Conservation (phyloP, 345 rosid genomes). For the Eucalyptus marginata region DNA sequence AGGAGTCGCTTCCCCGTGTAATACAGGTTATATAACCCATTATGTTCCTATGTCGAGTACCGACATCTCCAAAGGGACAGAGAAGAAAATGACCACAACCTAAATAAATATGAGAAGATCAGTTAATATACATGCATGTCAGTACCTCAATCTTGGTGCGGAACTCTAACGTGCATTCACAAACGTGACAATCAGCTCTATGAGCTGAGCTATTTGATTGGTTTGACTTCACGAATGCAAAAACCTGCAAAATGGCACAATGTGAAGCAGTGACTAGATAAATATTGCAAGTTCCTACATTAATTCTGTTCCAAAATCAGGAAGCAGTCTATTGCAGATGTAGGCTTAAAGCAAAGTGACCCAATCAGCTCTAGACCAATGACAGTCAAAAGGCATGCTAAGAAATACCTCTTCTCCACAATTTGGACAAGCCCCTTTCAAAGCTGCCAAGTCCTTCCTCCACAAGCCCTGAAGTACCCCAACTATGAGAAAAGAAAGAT, state of each 20-base stretch:
- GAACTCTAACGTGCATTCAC: conserved; percentile 72
- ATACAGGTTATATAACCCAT: not conserved
- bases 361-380: not conserved
- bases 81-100: not conserved
- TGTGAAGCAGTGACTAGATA: not conserved
- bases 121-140: not conserved
- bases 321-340: not conserved
- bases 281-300: not conserved
- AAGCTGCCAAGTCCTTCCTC: conserved; percentile 85
- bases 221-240: conserved; percentile 73
- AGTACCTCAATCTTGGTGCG: conserved; percentile 80
- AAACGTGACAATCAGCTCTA: conserved; percentile 89
- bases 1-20: not conserved
- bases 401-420: conserved; percentile 89
- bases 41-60: not conserved
- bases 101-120: not conserved
- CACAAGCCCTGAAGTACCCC: conserved; percentile 73
- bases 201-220: conserved; percentile 50
- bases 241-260: conserved; percentile 43
- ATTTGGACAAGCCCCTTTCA: conserved; percentile 89
- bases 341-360: not conserved
- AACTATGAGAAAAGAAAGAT: conserved; percentile 28
- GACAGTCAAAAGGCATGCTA: not conserved
- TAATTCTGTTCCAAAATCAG: not conserved
- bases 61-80: not conserved